Conservation (phyloP, 2,329 filamentous ascomycete species). For the Exserohilum rostratum region DNA sequence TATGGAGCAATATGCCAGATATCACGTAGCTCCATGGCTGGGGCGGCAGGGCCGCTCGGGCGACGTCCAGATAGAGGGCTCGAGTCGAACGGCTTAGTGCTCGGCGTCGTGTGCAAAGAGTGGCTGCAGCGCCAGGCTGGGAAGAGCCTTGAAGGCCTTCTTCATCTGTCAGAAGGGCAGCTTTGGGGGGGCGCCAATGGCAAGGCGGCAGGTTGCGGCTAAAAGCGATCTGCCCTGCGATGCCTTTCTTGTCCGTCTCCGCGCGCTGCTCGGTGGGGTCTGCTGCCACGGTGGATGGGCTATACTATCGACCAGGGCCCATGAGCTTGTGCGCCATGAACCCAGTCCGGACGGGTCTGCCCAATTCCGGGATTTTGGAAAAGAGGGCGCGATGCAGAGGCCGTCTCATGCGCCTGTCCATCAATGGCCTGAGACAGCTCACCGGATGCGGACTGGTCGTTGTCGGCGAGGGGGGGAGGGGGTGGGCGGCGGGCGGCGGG, state of each 20-base stretch:
- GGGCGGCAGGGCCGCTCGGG: conserved; percentile 20
- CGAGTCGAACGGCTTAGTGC: conserved; percentile 17
- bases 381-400: conserved; percentile 31
- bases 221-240: conserved; percentile 27
- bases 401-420: conserved; percentile 31
- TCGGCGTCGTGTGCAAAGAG: neutral
- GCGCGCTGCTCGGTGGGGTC: conserved; percentile 12
- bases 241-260: conserved; percentile 21
- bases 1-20: conserved; percentile 44
- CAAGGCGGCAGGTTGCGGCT: conserved; percentile 7
- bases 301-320: conserved; percentile 1
- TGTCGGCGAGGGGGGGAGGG: too few relatives aligned
- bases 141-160: neutral
- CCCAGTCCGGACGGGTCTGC: conserved; percentile 24
- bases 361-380: conserved; percentile 37
- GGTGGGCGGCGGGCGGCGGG: too few relatives aligned
- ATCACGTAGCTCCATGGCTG: conserved; percentile 39
- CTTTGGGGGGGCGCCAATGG: conserved; percentile 18
- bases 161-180: conserved; percentile 15
- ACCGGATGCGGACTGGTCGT: too few relatives aligned
- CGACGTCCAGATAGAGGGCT: conserved; percentile 24
- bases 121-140: neutral
- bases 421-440: conserved; percentile 30
- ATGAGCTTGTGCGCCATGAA: neutral
- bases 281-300: conserved; percentile 4